A percentile compares a stretch with the other conserved stretches of the same genome.
Conservation (phyloP, 345 rosid genomes). For the Citrus cavaleriei region DNA sequence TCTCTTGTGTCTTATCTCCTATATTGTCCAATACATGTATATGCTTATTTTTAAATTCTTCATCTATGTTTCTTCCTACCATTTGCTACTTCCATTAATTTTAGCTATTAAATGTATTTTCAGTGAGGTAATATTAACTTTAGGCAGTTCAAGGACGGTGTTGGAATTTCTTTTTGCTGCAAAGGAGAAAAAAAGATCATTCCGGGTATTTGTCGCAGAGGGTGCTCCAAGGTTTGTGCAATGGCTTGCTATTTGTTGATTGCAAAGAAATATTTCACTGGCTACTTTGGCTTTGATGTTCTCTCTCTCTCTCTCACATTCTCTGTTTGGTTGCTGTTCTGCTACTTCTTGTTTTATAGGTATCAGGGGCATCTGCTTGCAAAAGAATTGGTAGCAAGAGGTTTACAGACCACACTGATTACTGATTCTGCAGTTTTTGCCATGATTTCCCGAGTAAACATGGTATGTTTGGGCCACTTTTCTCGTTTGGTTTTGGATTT, state of each 20-base stretch:
- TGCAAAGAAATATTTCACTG: conserved; percentile 4
- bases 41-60: not conserved
- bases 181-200: conserved; percentile 93
- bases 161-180: conserved; percentile 95
- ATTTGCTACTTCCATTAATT: conserved; percentile 3
- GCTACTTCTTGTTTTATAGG: conserved; percentile 34
- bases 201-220: conserved; percentile 93
- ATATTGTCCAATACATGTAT: not conserved
- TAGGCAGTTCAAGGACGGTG: conserved; percentile 97
- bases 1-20: not conserved
- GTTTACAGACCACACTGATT: conserved; percentile 88
- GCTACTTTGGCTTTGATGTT: not conserved
- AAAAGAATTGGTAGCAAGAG: conserved; percentile 85
- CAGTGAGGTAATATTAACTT: conserved; percentile 97
- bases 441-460: conserved; percentile 93
- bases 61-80: not conserved
- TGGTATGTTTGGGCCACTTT: conserved; percentile 42
- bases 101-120: conserved; percentile 18
- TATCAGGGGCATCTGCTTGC: conserved; percentile 95
- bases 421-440: conserved; percentile 99
- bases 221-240: conserved; percentile 92
- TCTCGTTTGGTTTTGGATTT: not conserved
- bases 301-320: not conserved
- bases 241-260: conserved; percentile 2
- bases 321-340: not conserved